Conservation (phyloP, 345 rosid species). For the Camelina laxa region DNA sequence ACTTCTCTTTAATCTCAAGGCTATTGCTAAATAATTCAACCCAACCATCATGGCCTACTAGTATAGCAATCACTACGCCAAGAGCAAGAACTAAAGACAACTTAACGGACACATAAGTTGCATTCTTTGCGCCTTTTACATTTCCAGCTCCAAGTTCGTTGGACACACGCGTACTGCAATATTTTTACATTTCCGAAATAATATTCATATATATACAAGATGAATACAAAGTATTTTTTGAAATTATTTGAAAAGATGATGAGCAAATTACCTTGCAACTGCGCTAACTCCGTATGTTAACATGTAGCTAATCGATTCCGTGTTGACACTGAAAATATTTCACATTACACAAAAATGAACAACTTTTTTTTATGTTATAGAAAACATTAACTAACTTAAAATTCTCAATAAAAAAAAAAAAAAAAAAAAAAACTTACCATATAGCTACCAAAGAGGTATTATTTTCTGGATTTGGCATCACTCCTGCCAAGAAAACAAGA, state of each 20-base stretch:
- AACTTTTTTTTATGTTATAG: not conserved
- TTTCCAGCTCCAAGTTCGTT: constrained; percentile 79
- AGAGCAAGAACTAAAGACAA: constrained; percentile 63
- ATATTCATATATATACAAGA: not conserved
- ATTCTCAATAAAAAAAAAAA: not conserved
- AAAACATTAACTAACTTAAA: not conserved
- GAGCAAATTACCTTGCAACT: constrained; percentile 67
- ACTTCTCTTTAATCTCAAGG: constrained; percentile 47
- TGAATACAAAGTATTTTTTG: not conserved
- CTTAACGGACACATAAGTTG: constrained; percentile 54
- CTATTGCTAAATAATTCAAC: constrained; percentile 61
- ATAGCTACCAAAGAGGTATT: constrained; percentile 73
- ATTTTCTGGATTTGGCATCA: constrained; percentile 63
- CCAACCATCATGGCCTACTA: constrained; percentile 64
- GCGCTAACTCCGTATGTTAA: constrained; percentile 76
- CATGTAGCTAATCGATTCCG: constrained; percentile 68
- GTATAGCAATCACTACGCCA: constrained; percentile 47
- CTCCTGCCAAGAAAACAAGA: constrained; percentile 75
- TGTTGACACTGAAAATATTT: constrained; percentile 53
- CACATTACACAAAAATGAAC: not conserved
- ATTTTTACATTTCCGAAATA: not conserved
- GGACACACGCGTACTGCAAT: constrained; percentile 76
- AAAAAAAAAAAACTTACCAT: constrained; percentile 48
- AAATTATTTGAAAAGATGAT: not conserved
- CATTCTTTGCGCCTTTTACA: constrained; percentile 53